These are phyloP conservation scores for Botrytis fabae DNA, from an alignment of 2,329 filamentous ascomycete species.

Conservation along the genomic window DNA sequence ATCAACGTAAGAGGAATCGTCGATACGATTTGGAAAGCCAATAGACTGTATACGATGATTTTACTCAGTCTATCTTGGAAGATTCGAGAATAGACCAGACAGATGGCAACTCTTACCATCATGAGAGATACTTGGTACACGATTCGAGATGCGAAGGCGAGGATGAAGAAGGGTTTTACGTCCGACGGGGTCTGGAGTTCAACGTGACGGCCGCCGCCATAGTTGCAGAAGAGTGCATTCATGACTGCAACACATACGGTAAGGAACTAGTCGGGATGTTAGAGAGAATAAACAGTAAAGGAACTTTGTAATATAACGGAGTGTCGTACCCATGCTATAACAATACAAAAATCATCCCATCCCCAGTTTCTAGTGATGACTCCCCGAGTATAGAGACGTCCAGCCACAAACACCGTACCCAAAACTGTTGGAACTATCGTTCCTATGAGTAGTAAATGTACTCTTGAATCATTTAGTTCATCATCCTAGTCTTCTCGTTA, in stretches of 20 bases:
- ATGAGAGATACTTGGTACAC: conserved; percentile 1
- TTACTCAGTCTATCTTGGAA: conserved; percentile 7
- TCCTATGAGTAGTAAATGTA: neutral
- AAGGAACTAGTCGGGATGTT: neutral
- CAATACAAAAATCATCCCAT: neutral
- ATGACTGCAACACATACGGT: neutral
- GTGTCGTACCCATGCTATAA: neutral
- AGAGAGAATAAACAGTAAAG: neutral
- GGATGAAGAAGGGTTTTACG: neutral
- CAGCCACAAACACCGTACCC: neutral
- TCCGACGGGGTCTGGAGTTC: neutral
- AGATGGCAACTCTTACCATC: neutral
- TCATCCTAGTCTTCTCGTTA: neutral
- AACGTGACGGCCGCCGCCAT: neutral
- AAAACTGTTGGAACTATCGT: neutral
- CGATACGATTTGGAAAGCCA: neutral
- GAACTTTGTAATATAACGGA: neutral
- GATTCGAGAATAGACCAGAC: conserved; percentile 2
- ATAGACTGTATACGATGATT: neutral
- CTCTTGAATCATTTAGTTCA: conserved; percentile 4
- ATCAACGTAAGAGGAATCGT: neutral
- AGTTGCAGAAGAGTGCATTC: neutral
- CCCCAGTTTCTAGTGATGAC: conserved; percentile 12
- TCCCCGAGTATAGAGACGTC: conserved; percentile 9
- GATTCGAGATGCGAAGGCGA: neutral